Evolutionary conservation across 352 stramenopile genomes (phyloP).

Genomic region (Phytophthora crassamura): DNA sequence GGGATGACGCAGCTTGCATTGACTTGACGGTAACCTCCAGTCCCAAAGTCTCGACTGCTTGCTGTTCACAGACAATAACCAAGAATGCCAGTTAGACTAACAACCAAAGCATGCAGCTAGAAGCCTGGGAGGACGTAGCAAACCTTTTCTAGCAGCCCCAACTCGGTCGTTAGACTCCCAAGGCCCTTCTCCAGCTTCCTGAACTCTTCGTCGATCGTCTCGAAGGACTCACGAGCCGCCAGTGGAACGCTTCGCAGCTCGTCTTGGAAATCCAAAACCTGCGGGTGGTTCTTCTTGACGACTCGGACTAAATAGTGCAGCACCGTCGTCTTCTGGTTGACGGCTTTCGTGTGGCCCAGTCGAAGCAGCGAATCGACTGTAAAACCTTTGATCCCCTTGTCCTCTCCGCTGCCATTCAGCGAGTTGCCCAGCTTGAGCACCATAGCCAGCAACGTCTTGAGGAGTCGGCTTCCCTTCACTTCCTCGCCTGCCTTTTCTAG

Average conservation of each 20-base stretch:
- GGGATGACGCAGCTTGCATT: constrained; percentile 40
- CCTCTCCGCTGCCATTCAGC: constrained; percentile 92
- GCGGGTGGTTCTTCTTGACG: constrained; percentile 94
- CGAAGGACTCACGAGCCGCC: constrained; percentile 86
- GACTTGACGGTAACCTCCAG: constrained; percentile 40
- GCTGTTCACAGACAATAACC: constrained; percentile 18
- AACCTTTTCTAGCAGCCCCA: constrained; percentile 58
- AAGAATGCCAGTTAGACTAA: constrained; percentile 8
- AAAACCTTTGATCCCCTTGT: constrained; percentile 93
- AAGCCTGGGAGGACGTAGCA: background rate
- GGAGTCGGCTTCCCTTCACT: constrained; percentile 91
- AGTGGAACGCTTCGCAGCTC: constrained; percentile 88
- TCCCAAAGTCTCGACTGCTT: constrained; percentile 33
- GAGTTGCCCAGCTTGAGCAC: constrained; percentile 98
- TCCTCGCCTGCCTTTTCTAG: constrained; percentile 94
- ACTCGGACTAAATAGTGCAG: constrained; percentile 98
- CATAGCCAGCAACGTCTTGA: constrained; percentile 96
- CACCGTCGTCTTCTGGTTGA: constrained; percentile 97
- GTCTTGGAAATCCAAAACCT: constrained; percentile 92
- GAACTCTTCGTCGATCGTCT: constrained; percentile 72
- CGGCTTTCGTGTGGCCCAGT: constrained; percentile 94
- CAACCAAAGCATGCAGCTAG: background rate
- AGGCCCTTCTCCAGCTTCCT: constrained; percentile 62
- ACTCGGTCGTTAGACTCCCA: constrained; percentile 51
- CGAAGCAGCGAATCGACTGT: constrained; percentile 95